Evolutionary conservation across 768 basidiomycete species (phyloP).

Genomic region (Lentinula guzmanii): DNA sequence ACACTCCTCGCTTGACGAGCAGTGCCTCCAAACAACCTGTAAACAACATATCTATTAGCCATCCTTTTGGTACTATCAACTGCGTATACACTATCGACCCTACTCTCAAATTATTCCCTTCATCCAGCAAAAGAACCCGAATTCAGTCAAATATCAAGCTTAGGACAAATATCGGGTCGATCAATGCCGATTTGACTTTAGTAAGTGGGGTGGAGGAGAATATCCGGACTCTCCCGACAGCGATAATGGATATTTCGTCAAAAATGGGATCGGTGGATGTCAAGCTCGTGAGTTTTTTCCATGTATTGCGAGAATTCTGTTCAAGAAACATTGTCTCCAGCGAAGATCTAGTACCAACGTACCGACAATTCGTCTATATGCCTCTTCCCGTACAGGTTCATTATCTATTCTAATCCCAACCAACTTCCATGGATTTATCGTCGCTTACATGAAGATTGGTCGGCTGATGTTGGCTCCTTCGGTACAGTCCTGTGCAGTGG

Average conservation of each 20-base stretch:
- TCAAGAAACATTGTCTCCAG: not conserved
- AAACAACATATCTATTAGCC: not conserved
- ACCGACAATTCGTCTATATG: not conserved
- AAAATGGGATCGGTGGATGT: not conserved
- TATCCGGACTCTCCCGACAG: not conserved
- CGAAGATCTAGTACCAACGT: not conserved
- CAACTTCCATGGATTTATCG: not conserved
- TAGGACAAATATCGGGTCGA: not conserved
- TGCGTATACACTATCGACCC: constrained; percentile 1
- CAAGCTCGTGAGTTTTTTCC: not conserved
- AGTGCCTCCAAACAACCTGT: not conserved
- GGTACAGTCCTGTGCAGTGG: not conserved
- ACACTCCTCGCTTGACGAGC: not conserved
- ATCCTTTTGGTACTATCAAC: not conserved
- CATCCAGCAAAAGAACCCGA: not conserved
- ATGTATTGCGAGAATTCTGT: too few species aligned
- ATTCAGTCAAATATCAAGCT: not conserved
- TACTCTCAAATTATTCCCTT: not conserved
- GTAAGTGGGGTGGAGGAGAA: not conserved
- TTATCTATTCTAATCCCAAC: not conserved
- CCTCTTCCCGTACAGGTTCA: not conserved
- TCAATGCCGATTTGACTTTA: not conserved
- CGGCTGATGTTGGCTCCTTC: not conserved
- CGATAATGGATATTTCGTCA: not conserved
- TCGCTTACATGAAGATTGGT: not conserved